Conservation (phyloP, 108 stramenopile species). For the Asterionellopsis glacialis region DNA sequence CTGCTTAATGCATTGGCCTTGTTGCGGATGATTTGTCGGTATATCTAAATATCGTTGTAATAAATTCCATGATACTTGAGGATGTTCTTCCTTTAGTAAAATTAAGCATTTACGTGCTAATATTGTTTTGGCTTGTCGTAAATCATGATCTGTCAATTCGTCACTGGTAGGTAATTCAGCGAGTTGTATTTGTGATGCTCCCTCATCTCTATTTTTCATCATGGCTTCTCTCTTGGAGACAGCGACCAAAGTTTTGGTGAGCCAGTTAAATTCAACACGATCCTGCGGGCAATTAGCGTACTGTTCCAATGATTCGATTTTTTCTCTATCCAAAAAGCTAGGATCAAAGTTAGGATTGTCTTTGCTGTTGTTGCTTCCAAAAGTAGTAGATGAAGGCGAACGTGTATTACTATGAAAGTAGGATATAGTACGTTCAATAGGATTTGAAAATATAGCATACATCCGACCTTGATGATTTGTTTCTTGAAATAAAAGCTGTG, state of each 20-base stretch:
- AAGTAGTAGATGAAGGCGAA: no score
- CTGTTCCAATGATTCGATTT: background rate
- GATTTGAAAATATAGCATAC: no score
- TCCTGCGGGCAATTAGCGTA: background rate
- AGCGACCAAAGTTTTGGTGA: background rate
- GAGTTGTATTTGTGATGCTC: no score
- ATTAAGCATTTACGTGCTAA: background rate
- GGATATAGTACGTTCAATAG: no score
- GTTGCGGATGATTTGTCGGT: background rate
- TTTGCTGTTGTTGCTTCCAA: no score
- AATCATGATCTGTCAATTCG: background rate
- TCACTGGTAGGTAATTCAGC: background rate
- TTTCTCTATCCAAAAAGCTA: no score
- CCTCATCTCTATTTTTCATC: no score
- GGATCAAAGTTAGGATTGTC: no score
- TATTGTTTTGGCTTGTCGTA: background rate
- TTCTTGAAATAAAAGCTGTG: no score
- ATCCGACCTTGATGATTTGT: no score
- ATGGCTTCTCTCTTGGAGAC: no score
- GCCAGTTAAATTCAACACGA: constrained; percentile 2
- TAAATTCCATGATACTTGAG: background rate
- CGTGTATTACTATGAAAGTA: no score
- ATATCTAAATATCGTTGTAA: background rate
- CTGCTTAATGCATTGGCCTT: background rate
- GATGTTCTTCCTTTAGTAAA: background rate